phyloP scores from a whole-genome alignment of 441 rosid genomes.

The Adansonia madagascariensis region DNA sequence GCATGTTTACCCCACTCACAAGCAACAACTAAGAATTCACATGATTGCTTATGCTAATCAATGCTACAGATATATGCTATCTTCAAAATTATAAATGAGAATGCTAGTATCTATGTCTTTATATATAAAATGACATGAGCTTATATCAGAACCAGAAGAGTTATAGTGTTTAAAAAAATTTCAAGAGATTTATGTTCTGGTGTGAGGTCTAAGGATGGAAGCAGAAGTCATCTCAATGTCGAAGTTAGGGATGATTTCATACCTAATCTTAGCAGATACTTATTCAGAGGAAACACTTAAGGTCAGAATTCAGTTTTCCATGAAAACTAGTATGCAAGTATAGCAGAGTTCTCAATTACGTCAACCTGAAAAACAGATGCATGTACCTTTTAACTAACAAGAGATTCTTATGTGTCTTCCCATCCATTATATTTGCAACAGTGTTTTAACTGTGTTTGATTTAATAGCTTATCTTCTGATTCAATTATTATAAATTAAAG shows the following conservation, averaged over 20 bases:
- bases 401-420: neutral
- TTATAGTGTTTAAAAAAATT: neutral
- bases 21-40: neutral
- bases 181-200: neutral
- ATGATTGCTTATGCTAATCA: neutral
- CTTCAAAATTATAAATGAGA: neutral
- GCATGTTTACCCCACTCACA: neutral
- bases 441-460: neutral
- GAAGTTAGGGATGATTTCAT: neutral
- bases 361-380: neutral
- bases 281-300: neutral
- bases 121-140: slow-evolving; percentile 11
- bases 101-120: neutral
- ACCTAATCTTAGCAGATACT: neutral
- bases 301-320: neutral
- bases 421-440: neutral
- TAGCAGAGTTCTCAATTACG: neutral
- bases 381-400: neutral
- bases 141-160: slow-evolving; percentile 3
- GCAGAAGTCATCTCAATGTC: neutral
- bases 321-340: neutral
- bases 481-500: neutral
- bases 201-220: neutral
- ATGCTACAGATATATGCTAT: slow-evolving; percentile 3
- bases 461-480: neutral